Evolutionary conservation across 1,139 yeast species (phyloP), one percentile per base, ranked within the genome.

Genomic region (Diutina rugosa): DNA sequence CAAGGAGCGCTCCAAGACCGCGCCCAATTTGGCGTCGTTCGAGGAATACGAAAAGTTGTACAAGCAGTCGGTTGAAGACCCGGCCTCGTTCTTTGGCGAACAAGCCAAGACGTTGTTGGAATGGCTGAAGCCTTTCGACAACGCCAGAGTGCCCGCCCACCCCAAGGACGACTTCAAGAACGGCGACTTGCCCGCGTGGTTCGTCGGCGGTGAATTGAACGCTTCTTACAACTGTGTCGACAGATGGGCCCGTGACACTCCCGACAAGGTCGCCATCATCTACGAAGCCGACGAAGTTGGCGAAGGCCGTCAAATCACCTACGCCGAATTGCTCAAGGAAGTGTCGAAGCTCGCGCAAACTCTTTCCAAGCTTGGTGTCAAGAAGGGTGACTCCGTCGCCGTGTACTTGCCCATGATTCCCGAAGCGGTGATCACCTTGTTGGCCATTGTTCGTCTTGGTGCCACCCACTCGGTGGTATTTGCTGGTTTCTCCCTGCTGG

Each of bases 391-490:
- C 66, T 83, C 91, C 6, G 93, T 87, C 52, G 95, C 95, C 2
- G 91, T 87, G 55, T 87, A 87, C 69, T 76, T 87, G 69, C 95
- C 95, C 62, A 87, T 87, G 95, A 84, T 86, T 61, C 93, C 95
- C 35, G 90, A 87, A 70, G 91, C 93, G 1, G 64, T 87, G 60
- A 78, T 85, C 51, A 80, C 95, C 1, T 71, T 87, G 61, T 72
- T 87, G 71, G 93, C 95, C 30, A 85, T 87, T 67, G 77, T 78
- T 28, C 79, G 95, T 71, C 77, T 87, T 60, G 95, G 95, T 60
- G 95, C 95, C 2, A 74, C 87, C 56, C 95, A 87, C 69, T 85
- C 91, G 10, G 95, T 87, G 53, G 87, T 87, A 26, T 87, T 87
- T 73, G 95, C 95, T 6, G 95, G 95, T 1, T 87, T 87, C 68